A percentile compares a stretch with the other conserved stretches of the same genome.
Evolutionary conservation across 1,284 basidiomycete species (phyloP).

Genomic region (Lignosus rhinocerotis): DNA sequence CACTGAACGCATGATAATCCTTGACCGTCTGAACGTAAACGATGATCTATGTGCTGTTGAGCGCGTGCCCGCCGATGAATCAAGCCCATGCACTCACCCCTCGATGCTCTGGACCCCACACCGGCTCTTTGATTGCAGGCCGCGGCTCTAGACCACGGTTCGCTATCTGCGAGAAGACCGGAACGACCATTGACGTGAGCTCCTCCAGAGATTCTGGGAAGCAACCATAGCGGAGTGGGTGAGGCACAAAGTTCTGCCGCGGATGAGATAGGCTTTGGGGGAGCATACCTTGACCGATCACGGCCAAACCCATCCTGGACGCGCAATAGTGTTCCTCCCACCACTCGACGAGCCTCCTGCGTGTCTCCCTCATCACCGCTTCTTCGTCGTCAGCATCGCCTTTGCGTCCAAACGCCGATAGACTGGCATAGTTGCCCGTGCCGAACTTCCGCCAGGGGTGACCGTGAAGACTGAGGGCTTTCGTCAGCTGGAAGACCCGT

Average conservation of each 20-base stretch:
- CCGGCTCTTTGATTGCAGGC: constrained; percentile 32
- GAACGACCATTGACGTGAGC: constrained; percentile 25
- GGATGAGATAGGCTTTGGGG: not conserved
- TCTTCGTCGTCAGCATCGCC: constrained; percentile 31
- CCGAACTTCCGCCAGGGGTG: constrained; percentile 67
- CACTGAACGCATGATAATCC: constrained; percentile 56
- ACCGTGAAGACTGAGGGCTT: constrained; percentile 46
- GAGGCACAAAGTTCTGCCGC: not conserved
- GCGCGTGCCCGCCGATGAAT: not conserved
- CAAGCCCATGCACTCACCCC: constrained; percentile 35
- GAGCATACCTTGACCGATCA: constrained; percentile 31
- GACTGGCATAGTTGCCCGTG: constrained; percentile 62
- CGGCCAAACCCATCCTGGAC: constrained; percentile 60
- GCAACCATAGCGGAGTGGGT: not conserved
- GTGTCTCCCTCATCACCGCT: constrained; percentile 51
- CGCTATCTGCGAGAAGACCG: constrained; percentile 47
- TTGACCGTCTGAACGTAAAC: constrained; percentile 65
- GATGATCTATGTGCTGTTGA: constrained; percentile 38
- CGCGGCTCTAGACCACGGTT: constrained; percentile 48
- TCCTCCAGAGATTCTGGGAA: constrained; percentile 30
- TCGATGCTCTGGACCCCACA: constrained; percentile 39
- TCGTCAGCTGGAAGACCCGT: constrained; percentile 65
- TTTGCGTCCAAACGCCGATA: constrained; percentile 35
- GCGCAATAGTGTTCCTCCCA: constrained; percentile 67
- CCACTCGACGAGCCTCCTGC: constrained; percentile 66